A percentile compares a stretch with the other conserved stretches of the same genome.
phyloP scores from a whole-genome alignment of 148 eudicot genomes.

The Camellia sinensis region DNA sequence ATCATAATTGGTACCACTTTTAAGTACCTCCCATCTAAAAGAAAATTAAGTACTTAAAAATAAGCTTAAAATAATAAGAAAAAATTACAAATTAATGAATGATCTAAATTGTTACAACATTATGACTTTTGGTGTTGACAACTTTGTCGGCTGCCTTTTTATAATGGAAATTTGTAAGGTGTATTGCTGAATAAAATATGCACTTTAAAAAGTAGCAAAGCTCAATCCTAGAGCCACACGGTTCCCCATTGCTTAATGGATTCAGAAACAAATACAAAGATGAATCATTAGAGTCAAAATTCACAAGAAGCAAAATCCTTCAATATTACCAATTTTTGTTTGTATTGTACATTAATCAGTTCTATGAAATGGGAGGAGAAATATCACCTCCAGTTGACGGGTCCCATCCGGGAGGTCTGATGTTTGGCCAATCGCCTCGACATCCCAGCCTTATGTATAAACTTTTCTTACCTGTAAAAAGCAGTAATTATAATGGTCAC shows the following conservation, averaged over 20 bases:
- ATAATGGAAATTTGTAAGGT: background rate
- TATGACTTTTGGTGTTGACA: background rate
- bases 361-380: conserved; percentile 25
- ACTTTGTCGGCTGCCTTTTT: background rate
- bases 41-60: too few species aligned
- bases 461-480: conserved; percentile 73
- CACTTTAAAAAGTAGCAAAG: conserved; percentile 4
- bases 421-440: conserved; percentile 97
- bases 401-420: conserved; percentile 89
- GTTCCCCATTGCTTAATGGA: background rate
- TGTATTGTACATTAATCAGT: background rate
- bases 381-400: conserved; percentile 46
- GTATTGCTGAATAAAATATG: conserved; percentile 2
- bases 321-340: background rate
- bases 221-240: background rate
- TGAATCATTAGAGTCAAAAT: background rate
- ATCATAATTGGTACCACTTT: too few species aligned
- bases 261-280: conserved; percentile 1
- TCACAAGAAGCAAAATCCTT: background rate
- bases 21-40: too few species aligned
- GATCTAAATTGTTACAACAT: background rate
- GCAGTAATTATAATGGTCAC: background rate
- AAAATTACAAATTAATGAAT: background rate
- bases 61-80: too few species aligned
- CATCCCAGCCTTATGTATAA: conserved; percentile 85